Percentiles rank a stretch among this genome's conserved stretches.
Conservation (phyloP, 2,329 filamentous ascomycete genomes). For the Aspergillus glaucus region DNA sequence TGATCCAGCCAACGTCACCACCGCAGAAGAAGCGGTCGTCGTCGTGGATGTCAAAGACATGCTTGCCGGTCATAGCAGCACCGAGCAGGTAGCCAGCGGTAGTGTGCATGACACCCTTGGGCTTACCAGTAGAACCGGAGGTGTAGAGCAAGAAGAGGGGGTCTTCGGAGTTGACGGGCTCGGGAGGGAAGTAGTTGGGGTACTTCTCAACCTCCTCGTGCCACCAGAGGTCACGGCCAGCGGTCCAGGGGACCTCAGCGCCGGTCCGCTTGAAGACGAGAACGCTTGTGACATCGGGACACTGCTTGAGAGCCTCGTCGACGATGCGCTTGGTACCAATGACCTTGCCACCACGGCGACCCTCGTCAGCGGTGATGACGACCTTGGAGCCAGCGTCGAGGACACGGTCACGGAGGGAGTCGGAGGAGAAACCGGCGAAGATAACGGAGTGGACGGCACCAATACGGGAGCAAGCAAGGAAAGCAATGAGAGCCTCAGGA, state of each 20-base stretch:
- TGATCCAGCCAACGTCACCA: constrained; percentile 98
- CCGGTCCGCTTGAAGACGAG: constrained; percentile 95
- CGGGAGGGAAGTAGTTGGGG: constrained; percentile 84
- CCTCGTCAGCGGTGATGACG: constrained; percentile 95
- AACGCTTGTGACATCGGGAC: constrained; percentile 76
- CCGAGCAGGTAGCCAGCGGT: constrained; percentile 93
- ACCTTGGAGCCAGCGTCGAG: constrained; percentile 85
- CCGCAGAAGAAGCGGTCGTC: constrained; percentile 94
- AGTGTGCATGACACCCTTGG: constrained; percentile 98
- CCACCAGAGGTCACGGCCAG: constrained; percentile 92
- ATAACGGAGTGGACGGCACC: constrained; percentile 96
- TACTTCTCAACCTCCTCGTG: constrained; percentile 98
- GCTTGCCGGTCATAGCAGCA: constrained; percentile 89
- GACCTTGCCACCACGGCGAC: constrained; percentile 89
- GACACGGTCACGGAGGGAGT: constrained; percentile 92
- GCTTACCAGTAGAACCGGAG: constrained; percentile 95
- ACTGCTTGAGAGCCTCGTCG: constrained; percentile 94
- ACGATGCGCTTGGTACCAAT: constrained; percentile 99
- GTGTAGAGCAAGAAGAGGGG: constrained; percentile 97
- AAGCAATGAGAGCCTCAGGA: constrained; percentile 84
- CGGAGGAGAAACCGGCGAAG: constrained; percentile 94
- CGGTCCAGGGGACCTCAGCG: constrained; percentile 83
- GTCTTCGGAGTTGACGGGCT: constrained; percentile 86
- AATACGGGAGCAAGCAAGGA: constrained; percentile 86
- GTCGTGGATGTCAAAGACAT: constrained; percentile 96